A percentile compares a stretch with the other conserved stretches of the same genome.
Evolutionary conservation across 768 basidiomycete genomes (phyloP).

Genomic region (Lentinula lateritia): DNA sequence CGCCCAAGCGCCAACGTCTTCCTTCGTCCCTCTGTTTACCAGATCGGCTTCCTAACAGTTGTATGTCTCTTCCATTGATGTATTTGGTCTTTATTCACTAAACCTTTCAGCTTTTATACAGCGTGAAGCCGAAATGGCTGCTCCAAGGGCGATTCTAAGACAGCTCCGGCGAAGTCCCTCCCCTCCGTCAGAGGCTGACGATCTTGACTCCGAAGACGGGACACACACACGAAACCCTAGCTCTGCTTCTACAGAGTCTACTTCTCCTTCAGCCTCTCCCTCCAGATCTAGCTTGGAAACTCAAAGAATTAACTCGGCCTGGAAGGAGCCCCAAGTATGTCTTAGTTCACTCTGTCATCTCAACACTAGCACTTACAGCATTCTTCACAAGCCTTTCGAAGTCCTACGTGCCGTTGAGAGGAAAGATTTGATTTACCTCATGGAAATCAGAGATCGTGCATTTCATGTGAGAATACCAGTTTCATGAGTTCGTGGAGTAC

Average conservation of each 20-base stretch:
- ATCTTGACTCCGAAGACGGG: not conserved
- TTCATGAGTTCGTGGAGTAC: not conserved
- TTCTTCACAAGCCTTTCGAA: constrained; percentile 44
- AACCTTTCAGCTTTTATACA: constrained; percentile 53
- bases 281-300: constrained; percentile 2
- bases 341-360: not conserved
- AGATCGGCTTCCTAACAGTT: constrained; percentile 60
- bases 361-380: not conserved
- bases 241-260: constrained; percentile 14
- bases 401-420: constrained; percentile 81
- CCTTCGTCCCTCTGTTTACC: constrained; percentile 55
- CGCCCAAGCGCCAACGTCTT: constrained; percentile 32
- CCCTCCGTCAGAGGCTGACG: constrained; percentile 21
- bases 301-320: constrained; percentile 15
- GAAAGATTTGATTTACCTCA: constrained; percentile 76
- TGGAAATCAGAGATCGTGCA: constrained; percentile 77
- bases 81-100: constrained; percentile 15
- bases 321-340: constrained; percentile 53
- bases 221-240: constrained; percentile 10
- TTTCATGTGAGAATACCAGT: constrained; percentile 55
- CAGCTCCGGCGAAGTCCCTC: constrained; percentile 45
- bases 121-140: constrained; percentile 61
- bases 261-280: constrained; percentile 14
- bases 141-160: constrained; percentile 50
- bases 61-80: constrained; percentile 29